phyloP scores from a whole-genome alignment of 148 eudicot species.

The Suaeda aralocaspica region DNA sequence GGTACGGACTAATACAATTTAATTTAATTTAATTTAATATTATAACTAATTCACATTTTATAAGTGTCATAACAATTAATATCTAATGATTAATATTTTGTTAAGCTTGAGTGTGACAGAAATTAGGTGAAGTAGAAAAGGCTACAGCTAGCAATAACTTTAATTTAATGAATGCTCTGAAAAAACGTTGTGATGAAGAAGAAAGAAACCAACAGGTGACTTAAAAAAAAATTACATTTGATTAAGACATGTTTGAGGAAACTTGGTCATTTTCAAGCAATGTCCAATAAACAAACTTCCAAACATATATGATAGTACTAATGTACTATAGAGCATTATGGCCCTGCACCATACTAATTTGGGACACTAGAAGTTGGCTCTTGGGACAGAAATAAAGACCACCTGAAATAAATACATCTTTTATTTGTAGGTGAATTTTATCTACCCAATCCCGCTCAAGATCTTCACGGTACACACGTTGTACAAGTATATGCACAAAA shows the following conservation, averaged over 20 bases:
- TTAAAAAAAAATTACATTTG: slow-evolving; percentile 7
- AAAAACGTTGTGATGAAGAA: slow-evolving; percentile 16
- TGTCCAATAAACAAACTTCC: slow-evolving; percentile 16
- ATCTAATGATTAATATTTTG: slow-evolving; percentile 3
- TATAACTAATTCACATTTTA: slow-evolving; percentile 5
- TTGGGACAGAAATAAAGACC: slow-evolving; percentile 28
- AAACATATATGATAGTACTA: slow-evolving; percentile 15
- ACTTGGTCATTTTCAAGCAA: slow-evolving; percentile 22
- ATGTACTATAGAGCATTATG: neutral
- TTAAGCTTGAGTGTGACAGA: slow-evolving; percentile 20
- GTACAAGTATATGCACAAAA: too few species aligned
- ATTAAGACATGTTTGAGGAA: slow-evolving; percentile 24
- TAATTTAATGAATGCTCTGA: neutral
- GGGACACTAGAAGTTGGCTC: slow-evolving; percentile 18
- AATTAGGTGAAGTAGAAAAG: slow-evolving; percentile 27
- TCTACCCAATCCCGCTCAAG: too few species aligned
- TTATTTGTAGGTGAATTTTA: neutral
- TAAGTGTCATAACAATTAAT: slow-evolving; percentile 7
- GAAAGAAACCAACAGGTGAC: slow-evolving; percentile 24
- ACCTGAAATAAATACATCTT: slow-evolving; percentile 22
- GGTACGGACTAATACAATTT: neutral
- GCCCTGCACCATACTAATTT: slow-evolving; percentile 11
- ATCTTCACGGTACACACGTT: too few species aligned
- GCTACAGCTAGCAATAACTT: slow-evolving; percentile 8
- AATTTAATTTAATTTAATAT: too few species aligned